phyloP scores from a whole-genome alignment of 1,139 yeast genomes.

The Diutina scorzettiae region DNA sequence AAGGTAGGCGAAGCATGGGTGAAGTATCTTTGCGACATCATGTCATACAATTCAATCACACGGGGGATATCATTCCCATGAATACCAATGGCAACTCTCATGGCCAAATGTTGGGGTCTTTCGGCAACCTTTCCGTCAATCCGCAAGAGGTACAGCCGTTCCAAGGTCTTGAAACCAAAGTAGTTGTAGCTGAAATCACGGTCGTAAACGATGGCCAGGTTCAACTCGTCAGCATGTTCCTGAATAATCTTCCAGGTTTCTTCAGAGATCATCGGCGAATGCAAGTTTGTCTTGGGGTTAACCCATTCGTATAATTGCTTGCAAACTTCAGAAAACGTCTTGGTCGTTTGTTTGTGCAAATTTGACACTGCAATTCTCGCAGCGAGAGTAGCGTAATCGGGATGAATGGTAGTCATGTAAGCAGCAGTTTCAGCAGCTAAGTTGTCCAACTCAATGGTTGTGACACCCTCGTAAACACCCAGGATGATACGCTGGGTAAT shows the following conservation, averaged over 20 bases:
- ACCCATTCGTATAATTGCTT: conserved; percentile 53
- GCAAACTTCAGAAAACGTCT: conserved; percentile 73
- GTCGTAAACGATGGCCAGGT: conserved; percentile 69
- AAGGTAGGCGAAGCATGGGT: conserved; percentile 48
- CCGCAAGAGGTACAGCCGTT: conserved; percentile 32
- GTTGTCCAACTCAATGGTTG: conserved; percentile 84
- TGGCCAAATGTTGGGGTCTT: conserved; percentile 38
- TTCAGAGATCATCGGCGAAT: conserved; percentile 71
- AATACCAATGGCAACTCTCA: conserved; percentile 44
- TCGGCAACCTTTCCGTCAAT: conserved; percentile 27
- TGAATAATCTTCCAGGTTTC: conserved; percentile 54
- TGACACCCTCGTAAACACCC: conserved; percentile 93
- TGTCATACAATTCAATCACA: conserved; percentile 35
- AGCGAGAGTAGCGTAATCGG: conserved; percentile 89
- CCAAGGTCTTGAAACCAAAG: conserved; percentile 43
- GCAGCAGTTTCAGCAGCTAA: conserved; percentile 97
- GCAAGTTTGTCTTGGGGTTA: conserved; percentile 61
- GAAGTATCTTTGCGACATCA: conserved; percentile 40
- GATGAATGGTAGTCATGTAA: conserved; percentile 91
- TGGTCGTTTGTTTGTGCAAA: conserved; percentile 87
- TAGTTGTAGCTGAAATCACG: conserved; percentile 42
- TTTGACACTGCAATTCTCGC: conserved; percentile 91
- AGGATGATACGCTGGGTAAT: conserved; percentile 82
- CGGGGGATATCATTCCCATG: conserved; percentile 28
- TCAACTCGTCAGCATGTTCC: conserved; percentile 56